Evolutionary conservation across 208 protist genomes (phyloP), one percentile per base, ranked within the genome.

Genomic region (Angomonas deanei): DNA sequence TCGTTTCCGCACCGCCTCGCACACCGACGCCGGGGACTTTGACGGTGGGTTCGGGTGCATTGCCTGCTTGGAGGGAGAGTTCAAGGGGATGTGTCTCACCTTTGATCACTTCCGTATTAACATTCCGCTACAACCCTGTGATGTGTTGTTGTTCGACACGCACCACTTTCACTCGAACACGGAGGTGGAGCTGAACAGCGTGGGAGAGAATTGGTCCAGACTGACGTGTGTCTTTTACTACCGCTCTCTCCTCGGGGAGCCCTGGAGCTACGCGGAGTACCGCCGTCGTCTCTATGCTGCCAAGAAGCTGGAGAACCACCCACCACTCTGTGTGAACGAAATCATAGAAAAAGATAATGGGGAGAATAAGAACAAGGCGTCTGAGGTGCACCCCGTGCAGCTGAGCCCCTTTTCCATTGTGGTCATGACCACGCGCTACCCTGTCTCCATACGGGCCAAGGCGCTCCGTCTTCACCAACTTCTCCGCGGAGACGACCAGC

Each of bases 211-310:
- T 19, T 97, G 91, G 87, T 64, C 56, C 49, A 57, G 91, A 23
- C 72, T 97, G 6, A 90, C 86, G 1, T 95, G 91, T 66, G 91
- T 97, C 2, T 94, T 95, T 58, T 97, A 97, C 72, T 97, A 94
- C 67, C 82, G 91, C 58, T 67, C 78, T 2, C 56, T 72, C 5
- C 71, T 97, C 0, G 91, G 91, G 1, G 87, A 93, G 63, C 73
- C 82, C 5, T 34, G 62, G 1, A 83, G 80, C 57, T 82, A 92
- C 54, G 72, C 67, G 2, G 80, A 92, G 62, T 97, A 97, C 68
- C 17, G 39, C 33, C 77, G 88, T 3, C 80, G 88, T 2, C 67
- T 92, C 36, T 47, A 57, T 17, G 59, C 59, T 1, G 82, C 85
- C 2, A 58, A 69, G 60, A 47, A 55, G 32, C 55, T 68, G n/a